phyloP scores from a whole-genome alignment of 805 yeast genomes.

The Pichia membranifaciens region DNA sequence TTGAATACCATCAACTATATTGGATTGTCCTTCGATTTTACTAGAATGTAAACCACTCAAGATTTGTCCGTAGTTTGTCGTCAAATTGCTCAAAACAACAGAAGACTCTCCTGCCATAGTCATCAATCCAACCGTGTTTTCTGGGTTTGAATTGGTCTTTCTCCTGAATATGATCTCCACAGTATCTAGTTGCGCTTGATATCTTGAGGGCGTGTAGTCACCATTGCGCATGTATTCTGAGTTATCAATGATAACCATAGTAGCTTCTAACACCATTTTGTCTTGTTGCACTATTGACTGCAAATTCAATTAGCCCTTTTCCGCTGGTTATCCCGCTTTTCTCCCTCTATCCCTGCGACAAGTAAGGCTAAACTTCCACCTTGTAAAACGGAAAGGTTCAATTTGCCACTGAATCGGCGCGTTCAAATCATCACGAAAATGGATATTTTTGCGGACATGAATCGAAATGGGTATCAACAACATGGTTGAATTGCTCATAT shows the following conservation, averaged over 20 bases:
- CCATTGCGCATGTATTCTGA: slow-evolving; percentile 96
- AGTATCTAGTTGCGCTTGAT: slow-evolving; percentile 87
- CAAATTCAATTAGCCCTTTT: too few relatives aligned
- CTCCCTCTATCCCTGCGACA: not conserved
- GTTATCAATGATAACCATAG: slow-evolving; percentile 92
- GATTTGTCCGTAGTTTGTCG: slow-evolving; percentile 81
- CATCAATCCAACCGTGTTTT: slow-evolving; percentile 86
- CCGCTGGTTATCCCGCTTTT: not conserved
- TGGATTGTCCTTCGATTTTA: slow-evolving; percentile 58
- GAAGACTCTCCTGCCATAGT: slow-evolving; percentile 85
- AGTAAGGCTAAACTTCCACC: not conserved
- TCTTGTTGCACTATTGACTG: too few relatives aligned
- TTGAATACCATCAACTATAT: slow-evolving; percentile 79
- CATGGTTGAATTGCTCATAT: too few relatives aligned
- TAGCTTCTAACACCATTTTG: slow-evolving; percentile 88
- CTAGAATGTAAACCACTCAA: slow-evolving; percentile 79
- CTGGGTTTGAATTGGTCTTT: slow-evolving; percentile 86
- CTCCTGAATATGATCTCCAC: slow-evolving; percentile 81
- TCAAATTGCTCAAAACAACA: slow-evolving; percentile 80
- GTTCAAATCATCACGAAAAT: not conserved
- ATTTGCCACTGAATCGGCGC: slow-evolving; percentile 9
- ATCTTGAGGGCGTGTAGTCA: slow-evolving; percentile 82
- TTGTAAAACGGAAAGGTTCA: not conserved
- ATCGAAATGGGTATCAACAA: not conserved
- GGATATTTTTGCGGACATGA: not conserved